Evolutionary conservation across 192 early-diverging fungal species (phyloP), one percentile per base, ranked within the genome.

Genomic region (Entomortierella chlamydospora): DNA sequence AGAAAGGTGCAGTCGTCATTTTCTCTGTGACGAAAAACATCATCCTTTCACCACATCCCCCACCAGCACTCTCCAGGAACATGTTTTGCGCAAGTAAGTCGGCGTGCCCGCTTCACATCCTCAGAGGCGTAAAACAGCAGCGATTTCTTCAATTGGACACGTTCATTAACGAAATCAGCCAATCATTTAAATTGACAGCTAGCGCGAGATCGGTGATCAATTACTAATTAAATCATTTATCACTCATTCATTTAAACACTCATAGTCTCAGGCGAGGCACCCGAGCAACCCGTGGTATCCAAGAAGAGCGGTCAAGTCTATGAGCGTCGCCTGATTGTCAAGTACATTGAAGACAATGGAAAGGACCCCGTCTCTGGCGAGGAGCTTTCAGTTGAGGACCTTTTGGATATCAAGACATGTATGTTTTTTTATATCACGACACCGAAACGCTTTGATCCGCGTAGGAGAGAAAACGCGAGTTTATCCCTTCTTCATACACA

Each of bases 251-350:
- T 51, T 12, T 39, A 15, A 13, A 41, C n/a, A n/a, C 6, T 17
- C 20, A 20, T 84, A 98, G 96, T 99, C 78, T 97, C 96, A 39
- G 97, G 97, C 28, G 95, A 97, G 83, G 84, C 90, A 34, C 94
- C 94, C 45, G 84, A 87, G 60, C 89, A 94, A 65, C 97, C 98
- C 6, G 98, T 99, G 29, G 85, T 98, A 54, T 97, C 95, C 6
- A 80, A 87, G 56, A 93, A 93, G 79, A 90, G 90, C 22, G 97
- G 97, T 22, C 86, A 92, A 53, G 66, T 99, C 34, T 99, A 91
- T 83, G 97, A 99, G 71, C 90, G 89, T 68, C 83, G 93, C 63
- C 83, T 99, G 57, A 93, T 98, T 68, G 68, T 90, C 62, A 98
- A 98, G 79, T 90, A 97, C 69, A 86, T 98, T 42, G 88, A 85